Evolutionary conservation across 2,329 filamentous ascomycete species (phyloP).

Genomic region (Thelonectria rubi): DNA sequence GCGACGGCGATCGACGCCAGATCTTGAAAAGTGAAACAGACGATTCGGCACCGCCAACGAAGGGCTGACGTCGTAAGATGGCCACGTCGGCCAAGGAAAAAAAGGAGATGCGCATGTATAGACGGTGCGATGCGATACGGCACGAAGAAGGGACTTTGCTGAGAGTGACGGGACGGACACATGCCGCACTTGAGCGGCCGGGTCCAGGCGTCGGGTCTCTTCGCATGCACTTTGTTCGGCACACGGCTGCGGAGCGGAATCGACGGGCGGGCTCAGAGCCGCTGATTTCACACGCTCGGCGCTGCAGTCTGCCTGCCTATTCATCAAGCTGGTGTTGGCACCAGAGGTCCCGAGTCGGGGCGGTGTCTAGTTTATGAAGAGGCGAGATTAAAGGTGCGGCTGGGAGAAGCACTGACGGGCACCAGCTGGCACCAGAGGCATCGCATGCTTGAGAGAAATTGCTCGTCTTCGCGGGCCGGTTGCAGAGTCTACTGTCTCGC

Average conservation of each 20-base stretch:
- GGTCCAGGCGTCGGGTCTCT: neutral
- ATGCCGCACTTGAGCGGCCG: neutral
- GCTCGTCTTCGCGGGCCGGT: neutral
- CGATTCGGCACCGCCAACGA: slow-evolving; percentile 12
- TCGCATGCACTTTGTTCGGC: neutral
- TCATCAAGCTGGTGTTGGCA: neutral
- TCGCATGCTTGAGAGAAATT: slow-evolving; percentile 14
- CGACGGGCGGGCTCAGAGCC: neutral
- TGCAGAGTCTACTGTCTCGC: slow-evolving; percentile 1
- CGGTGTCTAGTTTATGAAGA: slow-evolving; percentile 8
- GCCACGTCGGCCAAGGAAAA: slow-evolving; percentile 13
- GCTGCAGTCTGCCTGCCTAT: too few relatives aligned
- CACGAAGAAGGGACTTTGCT: neutral
- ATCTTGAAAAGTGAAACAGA: slow-evolving; percentile 27
- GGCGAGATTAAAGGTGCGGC: slow-evolving; percentile 25
- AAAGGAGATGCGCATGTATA: too few relatives aligned
- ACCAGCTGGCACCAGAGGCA: neutral
- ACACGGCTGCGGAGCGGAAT: slow-evolving; percentile 8
- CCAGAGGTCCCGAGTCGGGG: neutral
- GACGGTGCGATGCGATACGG: neutral
- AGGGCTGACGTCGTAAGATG: slow-evolving; percentile 14
- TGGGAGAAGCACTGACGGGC: slow-evolving; percentile 9
- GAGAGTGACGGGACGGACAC: neutral
- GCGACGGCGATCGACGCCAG: slow-evolving; percentile 15
- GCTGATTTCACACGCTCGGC: neutral